Percentiles rank a stretch among this genome's conserved stretches.
Conservation (phyloP, 164 flowering plant species). For the Magnolia sinica region DNA sequence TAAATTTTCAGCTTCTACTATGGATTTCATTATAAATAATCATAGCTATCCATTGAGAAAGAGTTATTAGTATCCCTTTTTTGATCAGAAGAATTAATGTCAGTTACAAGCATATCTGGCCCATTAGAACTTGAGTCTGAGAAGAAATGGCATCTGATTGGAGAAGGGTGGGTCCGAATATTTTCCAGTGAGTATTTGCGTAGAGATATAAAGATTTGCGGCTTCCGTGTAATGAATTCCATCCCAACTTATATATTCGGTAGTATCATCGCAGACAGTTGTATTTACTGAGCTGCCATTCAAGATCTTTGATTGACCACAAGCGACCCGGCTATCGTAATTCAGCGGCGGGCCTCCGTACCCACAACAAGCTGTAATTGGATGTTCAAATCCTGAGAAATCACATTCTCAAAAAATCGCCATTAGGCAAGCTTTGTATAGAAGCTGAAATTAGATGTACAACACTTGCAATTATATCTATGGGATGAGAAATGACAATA, state of each 20-base stretch:
- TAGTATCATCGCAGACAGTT: conserved; percentile 49
- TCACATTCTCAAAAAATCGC: not conserved
- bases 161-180: conserved; percentile 69
- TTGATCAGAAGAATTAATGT: not conserved
- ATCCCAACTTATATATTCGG: conserved; percentile 78
- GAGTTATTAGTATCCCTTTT: conserved; percentile 1
- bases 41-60: not conserved
- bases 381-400: conserved; percentile 70
- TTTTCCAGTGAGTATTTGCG: conserved; percentile 76
- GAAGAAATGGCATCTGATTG: conserved; percentile 57
- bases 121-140: conserved; percentile 43
- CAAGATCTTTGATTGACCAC: conserved; percentile 63
- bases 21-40: not conserved
- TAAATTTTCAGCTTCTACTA: too few relatives aligned
- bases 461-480: too few relatives aligned
- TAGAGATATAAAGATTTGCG: conserved; percentile 60
- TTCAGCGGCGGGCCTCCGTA: conserved; percentile 79
- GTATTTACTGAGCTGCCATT: conserved; percentile 65
- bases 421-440: not conserved
- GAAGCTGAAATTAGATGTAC: not conserved
- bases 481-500: too few relatives aligned
- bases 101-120: not conserved
- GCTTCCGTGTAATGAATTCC: conserved; percentile 90
- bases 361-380: conserved; percentile 74
- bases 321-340: conserved; percentile 51